Evolutionary conservation across 2,329 filamentous ascomycete genomes (phyloP), one percentile per base, ranked within the genome.

Genomic region (Neocatenulostroma microsporum): DNA sequence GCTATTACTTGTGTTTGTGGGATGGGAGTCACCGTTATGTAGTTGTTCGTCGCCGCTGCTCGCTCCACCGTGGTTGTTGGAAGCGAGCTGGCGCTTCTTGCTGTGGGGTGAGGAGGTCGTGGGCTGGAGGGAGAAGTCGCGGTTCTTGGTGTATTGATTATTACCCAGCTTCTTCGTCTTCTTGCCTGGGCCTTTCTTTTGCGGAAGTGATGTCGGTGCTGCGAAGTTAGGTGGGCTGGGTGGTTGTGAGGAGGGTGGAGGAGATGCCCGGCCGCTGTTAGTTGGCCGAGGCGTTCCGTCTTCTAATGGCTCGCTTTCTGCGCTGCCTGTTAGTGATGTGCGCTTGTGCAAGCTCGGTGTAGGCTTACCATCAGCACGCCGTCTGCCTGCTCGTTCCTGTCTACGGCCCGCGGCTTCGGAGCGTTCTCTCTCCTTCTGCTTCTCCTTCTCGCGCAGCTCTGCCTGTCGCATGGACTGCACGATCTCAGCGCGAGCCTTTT

Each of bases 101-200:
- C 48, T 46, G 31, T 51, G 49, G 3, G 50, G 54, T 4, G 78
- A 78, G 18, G 68, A 72, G 19, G 76, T 73, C 19, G 68, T 46
- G n/a, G 47, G 54, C 27, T 56, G 68, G 13, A 72, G 69, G 4
- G 55, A 58, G 27, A 37, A 45, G 36, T 42, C 50, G 30, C 79
- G 74, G 45, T 88, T 82, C 54, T 81, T 82, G 1, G 82, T 88
- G 52, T 89, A 88, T 58, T 91, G 85, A 46, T 89, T 91, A 44
- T 82, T 79, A 13, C 82, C 81, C 41, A 76, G 56, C 79, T 53
- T 81, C 78, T 48, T 78, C 15, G 42, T 44, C 40, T 56, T 60
- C 71, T 49, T 77, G 73, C 53, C 78, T 69, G 39, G 74, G 55
- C 73, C 69, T 62, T 81, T 82, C 56, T 82, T 84, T 39, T 73